Base-by-base conservation (phyloP, 441 rosid genomes). In the Manihot esculenta region DNA sequence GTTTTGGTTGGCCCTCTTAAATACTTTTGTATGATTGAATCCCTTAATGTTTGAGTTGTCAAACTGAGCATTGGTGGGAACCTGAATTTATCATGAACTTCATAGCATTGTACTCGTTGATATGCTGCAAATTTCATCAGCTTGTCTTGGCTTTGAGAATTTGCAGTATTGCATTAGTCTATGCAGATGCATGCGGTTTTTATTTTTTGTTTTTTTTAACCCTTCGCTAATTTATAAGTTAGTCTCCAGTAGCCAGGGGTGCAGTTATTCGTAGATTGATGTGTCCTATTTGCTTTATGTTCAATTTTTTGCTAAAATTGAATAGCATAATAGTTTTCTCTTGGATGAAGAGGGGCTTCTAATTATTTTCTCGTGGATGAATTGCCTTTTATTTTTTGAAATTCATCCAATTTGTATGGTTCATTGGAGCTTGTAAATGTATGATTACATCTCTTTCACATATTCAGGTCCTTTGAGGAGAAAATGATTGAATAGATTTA, bases 1-100 rank as follows among this genome's bases (percentile, higher is more conserved):
- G 41, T 35, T 66, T 72, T 64, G 63, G 45, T 55, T 74, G 74
- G 53, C 38, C 62, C 60, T 72, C 48, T 59, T 72, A 55, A 77
- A 65, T 47, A 48, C 15, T 58, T 13, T 45, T 56, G 41, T 2
- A 35, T 35, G 5, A 5, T 35, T 35, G 53, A 53, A 56, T n/a
- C 14, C 17, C 4, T 44, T 4, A 47, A 11, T 42, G 21, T 21
- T 56, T 50, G 48, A 47, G 18, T 23, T 24, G 27, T 51, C 10
- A 7, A 35, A 33, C 26, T 35, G 58, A 44, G 17, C 10, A 18
- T 26, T 64, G 56, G 50, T 47, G 23, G 33, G 3, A 21, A 20
- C 24, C 2, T 20, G 23, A 48, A 27, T 55, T 41, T 62, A 17
- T 53, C 18, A 13, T 61, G 56, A 51, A n/a, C 17, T 35, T 60